These are phyloP conservation scores for Lactarius indigo DNA, from an alignment of 768 basidiomycete species.

Conservation along the genomic window DNA sequence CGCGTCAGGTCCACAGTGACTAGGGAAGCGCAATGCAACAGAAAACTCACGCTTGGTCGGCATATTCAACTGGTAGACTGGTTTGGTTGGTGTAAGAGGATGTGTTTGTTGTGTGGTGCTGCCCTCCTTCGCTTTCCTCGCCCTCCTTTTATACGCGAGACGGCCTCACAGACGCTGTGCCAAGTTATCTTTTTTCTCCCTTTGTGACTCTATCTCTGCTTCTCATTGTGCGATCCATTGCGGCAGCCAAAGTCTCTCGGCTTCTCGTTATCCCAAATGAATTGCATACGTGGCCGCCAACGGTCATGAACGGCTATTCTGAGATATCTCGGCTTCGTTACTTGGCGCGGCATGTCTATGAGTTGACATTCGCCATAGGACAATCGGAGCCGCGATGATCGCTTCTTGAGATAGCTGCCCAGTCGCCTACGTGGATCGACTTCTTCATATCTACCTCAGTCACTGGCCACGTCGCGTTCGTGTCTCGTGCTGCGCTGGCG, in stretches of 20 bases:
- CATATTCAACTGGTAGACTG: conserved; percentile 12
- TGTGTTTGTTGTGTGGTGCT: conserved; percentile 1
- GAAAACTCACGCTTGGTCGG: conserved; percentile 14
- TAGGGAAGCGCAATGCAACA: not conserved
- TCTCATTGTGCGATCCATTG: not conserved
- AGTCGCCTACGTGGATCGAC: not conserved
- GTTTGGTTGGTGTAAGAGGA: conserved; percentile 13
- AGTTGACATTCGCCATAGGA: conserved; percentile 18
- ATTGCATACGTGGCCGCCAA: conserved; percentile 16
- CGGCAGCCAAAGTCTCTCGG: conserved; percentile 19
- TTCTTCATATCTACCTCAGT: not conserved
- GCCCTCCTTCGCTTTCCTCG: not conserved
- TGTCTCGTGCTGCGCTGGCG: conserved; percentile 17
- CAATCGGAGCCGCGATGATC: not conserved
- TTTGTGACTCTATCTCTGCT: not conserved
- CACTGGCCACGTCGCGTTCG: not conserved
- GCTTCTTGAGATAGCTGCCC: not conserved
- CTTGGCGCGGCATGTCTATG: not conserved
- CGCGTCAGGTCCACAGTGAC: not conserved
- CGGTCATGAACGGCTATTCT: conserved; percentile 13
- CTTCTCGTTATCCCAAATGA: not conserved
- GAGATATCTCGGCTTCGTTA: conserved; percentile 9
- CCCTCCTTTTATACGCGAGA: conserved; percentile 11
- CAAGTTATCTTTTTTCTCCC: not conserved
- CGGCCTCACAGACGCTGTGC: not conserved